phyloP scores from a whole-genome alignment of 2,329 filamentous ascomycete species.

The Pseudogymnoascus sp. region DNA sequence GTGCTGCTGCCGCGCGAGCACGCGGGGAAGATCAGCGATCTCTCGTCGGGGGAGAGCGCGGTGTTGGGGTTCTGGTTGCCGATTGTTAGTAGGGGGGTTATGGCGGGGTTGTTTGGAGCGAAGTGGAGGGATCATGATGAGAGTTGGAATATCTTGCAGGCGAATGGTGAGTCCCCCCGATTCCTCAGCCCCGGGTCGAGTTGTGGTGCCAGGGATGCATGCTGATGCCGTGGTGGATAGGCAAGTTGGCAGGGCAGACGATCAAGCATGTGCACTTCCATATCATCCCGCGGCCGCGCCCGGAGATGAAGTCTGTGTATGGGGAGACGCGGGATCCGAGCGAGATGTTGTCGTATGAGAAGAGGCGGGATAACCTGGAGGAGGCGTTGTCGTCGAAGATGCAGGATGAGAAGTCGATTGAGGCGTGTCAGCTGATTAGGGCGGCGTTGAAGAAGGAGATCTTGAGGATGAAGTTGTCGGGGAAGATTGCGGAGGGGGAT shows the following conservation, averaged over 20 bases:
- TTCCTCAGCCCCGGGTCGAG: too few species aligned
- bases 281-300: constrained; percentile 61
- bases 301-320: background rate
- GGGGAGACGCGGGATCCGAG: background rate
- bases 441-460: constrained; percentile 6
- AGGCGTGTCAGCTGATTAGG: constrained; percentile 3
- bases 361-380: background rate
- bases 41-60: constrained; percentile 53
- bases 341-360: background rate
- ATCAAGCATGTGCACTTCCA: constrained; percentile 91
- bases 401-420: background rate
- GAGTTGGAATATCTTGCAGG: constrained; percentile 85
- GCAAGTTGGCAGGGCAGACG: constrained; percentile 80
- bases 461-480: background rate
- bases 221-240: constrained; percentile 30
- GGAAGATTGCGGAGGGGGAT: constrained; percentile 5
- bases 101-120: constrained; percentile 63
- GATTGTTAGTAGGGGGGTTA: constrained; percentile 61
- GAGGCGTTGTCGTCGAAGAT: background rate
- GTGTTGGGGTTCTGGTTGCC: constrained; percentile 63
- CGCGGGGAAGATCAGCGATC: constrained; percentile 66
- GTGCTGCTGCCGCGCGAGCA: constrained; percentile 72
- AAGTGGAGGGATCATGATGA: constrained; percentile 13
- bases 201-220: too few species aligned
- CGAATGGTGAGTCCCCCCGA: constrained; percentile 57